These are phyloP conservation scores for Ormosia semicastrata DNA, from an alignment of 306 rosid species.

Conservation along the genomic window DNA sequence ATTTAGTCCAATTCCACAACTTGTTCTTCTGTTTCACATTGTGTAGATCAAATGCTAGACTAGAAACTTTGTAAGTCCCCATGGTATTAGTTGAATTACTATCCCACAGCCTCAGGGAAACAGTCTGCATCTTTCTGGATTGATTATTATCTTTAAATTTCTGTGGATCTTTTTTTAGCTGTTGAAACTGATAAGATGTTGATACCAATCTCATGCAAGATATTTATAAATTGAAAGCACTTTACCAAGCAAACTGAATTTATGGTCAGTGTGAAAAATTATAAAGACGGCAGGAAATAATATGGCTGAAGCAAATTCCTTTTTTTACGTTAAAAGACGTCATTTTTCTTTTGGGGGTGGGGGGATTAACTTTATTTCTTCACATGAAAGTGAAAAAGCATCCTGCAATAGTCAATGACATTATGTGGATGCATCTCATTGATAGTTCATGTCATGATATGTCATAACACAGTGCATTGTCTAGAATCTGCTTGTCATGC, in stretches of 20 bases:
- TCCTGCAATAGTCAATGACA: conserved; percentile 14
- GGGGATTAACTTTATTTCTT: not conserved
- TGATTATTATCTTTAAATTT: not conserved
- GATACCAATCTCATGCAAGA: not conserved
- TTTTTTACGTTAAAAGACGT: not conserved
- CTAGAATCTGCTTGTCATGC: conserved; percentile 18
- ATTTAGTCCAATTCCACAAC: not conserved
- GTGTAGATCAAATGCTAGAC: not conserved
- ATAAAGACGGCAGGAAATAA: not conserved
- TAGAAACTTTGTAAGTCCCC: not conserved
- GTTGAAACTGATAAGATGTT: conserved; percentile 19
- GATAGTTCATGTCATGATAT: conserved; percentile 26
- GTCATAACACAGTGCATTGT: not conserved
- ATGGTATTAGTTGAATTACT: not conserved
- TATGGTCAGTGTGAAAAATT: not conserved
- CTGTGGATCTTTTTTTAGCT: conserved; percentile 10
- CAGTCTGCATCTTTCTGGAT: not conserved
- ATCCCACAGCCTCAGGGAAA: not conserved
- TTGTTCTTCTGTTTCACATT: not conserved
- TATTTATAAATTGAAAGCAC: conserved; percentile 17
- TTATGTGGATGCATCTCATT: conserved; percentile 4
- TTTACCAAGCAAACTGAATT: not conserved
- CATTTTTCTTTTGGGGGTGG: not conserved
- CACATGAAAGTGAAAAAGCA: not conserved
- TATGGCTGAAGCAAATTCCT: conserved; percentile 14